Evolutionary conservation across 1,284 basidiomycete species (phyloP).

Genomic region (Coniferiporia weirii): DNA sequence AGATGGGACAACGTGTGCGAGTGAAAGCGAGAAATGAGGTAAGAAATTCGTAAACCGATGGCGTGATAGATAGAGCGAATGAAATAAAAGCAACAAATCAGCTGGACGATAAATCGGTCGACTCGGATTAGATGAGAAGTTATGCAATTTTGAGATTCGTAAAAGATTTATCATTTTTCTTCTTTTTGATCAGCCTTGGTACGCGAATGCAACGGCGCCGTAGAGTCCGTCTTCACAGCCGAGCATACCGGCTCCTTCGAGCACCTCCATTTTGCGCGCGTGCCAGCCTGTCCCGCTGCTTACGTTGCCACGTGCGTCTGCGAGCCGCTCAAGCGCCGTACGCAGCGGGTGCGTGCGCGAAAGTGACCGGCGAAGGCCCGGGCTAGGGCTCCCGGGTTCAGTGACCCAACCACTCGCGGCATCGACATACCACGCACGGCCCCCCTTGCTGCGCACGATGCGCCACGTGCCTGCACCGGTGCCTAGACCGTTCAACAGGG

Average conservation of each 20-base stretch:
- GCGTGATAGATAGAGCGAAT: no score
- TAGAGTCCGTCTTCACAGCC: conserved; percentile 91
- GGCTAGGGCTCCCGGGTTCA: conserved; percentile 18
- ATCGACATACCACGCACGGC: conserved; percentile 94
- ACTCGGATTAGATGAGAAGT: neutral
- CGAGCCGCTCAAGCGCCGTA: conserved; percentile 64
- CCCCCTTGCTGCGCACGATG: conserved; percentile 85
- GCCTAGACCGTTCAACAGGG: conserved; percentile 66
- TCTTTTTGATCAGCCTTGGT: conserved; percentile 59
- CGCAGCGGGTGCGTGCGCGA: conserved; percentile 60
- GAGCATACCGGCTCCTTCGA: conserved; percentile 86
- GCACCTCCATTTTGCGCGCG: conserved; percentile 92
- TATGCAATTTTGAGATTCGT: neutral
- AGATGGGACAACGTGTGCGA: no score
- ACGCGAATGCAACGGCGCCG: conserved; percentile 89
- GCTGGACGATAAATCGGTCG: neutral
- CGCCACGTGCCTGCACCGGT: conserved; percentile 82
- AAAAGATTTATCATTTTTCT: neutral
- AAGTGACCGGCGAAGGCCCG: conserved; percentile 56
- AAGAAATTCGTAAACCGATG: no score
- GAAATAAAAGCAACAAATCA: no score
- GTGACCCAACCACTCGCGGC: conserved; percentile 76
- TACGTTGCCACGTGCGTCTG: conserved; percentile 83
- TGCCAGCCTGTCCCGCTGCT: conserved; percentile 93
- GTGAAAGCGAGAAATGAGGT: no score